Conservation (phyloP, 2,329 filamentous ascomycete genomes). For the Botryotinia globosa region DNA sequence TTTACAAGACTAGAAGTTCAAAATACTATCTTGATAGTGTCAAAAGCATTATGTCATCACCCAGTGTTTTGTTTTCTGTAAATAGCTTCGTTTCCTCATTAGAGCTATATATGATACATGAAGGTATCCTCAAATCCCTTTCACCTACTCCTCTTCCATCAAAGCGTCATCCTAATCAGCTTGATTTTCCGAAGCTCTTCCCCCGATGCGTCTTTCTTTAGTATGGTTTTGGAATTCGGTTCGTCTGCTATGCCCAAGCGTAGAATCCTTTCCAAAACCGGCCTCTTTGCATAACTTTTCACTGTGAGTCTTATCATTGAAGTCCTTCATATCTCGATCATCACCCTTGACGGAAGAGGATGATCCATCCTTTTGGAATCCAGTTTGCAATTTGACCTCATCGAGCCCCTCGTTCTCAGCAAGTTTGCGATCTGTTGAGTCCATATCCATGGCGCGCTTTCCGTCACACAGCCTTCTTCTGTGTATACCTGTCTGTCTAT, state of each 20-base stretch:
- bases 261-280: background rate
- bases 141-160: background rate
- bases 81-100: background rate
- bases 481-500: no score
- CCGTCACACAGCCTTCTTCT: no score
- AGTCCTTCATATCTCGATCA: no score
- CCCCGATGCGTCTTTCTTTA: background rate
- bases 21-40: background rate
- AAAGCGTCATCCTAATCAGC: background rate
- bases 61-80: background rate
- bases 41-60: background rate
- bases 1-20: background rate
- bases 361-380: no score
- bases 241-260: background rate
- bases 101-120: background rate
- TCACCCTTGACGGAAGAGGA: no score
- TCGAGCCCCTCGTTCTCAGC: no score
- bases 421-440: no score
- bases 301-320: background rate
- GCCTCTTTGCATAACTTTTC: background rate
- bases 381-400: no score
- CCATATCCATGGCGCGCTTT: no score
- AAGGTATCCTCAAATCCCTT: background rate
- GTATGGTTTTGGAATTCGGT: background rate
- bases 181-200: background rate